Evolutionary conservation across 2,329 filamentous ascomycete species (phyloP).

Genomic region (Ophiosphaerella herpotricha): DNA sequence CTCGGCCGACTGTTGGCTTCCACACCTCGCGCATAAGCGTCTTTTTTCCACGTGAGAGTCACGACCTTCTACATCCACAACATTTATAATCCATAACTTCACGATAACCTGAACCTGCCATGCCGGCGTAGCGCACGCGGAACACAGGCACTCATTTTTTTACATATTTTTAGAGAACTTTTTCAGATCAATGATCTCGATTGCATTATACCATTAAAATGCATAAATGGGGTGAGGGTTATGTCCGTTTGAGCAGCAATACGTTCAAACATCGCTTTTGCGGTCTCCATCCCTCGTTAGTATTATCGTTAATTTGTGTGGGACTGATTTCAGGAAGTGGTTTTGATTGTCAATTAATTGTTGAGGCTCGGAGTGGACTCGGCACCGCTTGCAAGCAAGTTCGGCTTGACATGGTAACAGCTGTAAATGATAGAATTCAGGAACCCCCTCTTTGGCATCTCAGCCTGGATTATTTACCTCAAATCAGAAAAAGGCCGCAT

Average conservation of each 20-base stretch:
- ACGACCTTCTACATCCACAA: neutral
- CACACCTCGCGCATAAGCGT: constrained; percentile 15
- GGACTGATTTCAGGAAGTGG: neutral
- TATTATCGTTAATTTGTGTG: neutral
- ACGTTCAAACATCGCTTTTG: neutral
- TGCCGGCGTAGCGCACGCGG: constrained; percentile 5
- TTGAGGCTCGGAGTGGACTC: no score
- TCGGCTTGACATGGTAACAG: no score
- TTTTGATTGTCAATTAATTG: no score
- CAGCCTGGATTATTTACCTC: no score
- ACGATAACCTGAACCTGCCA: neutral
- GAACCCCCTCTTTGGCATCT: no score
- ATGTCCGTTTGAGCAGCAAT: neutral
- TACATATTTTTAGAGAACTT: neutral
- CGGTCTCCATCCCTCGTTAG: neutral
- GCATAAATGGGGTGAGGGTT: neutral
- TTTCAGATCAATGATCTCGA: neutral
- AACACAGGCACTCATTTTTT: neutral
- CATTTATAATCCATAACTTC: neutral
- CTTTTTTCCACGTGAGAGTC: neutral
- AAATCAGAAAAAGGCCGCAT: no score
- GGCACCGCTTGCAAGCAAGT: no score
- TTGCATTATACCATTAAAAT: constrained; percentile 6
- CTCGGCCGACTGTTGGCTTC: constrained; percentile 43
- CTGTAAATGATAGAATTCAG: no score